Percentiles rank a stretch among this genome's conserved stretches.
Evolutionary conservation across 2,329 filamentous ascomycete species (phyloP).

Genomic region (Exophiala bonariae): DNA sequence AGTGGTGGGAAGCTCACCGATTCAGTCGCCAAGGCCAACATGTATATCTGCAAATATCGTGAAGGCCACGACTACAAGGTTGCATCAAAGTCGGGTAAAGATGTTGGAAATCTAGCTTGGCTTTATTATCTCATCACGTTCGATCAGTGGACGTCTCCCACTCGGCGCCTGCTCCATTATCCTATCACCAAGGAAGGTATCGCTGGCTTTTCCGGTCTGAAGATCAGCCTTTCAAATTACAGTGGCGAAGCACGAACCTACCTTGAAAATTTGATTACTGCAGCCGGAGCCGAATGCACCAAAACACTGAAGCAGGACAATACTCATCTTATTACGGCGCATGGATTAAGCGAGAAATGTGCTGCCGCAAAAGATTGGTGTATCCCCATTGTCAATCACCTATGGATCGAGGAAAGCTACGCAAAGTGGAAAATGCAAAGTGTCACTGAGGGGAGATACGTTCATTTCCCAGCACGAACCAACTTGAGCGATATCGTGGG

Average conservation of each 20-base stretch:
- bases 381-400: conserved; percentile 84
- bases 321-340: conserved; percentile 90
- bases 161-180: conserved; percentile 83
- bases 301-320: conserved; percentile 95
- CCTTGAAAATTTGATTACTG: conserved; percentile 84
- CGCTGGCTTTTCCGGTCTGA: conserved; percentile 72
- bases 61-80: conserved; percentile 75
- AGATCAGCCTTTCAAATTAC: conserved; percentile 93
- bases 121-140: conserved; percentile 87
- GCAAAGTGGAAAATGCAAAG: conserved; percentile 78
- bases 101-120: conserved; percentile 92
- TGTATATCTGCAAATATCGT: conserved; percentile 84
- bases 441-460: conserved; percentile 73
- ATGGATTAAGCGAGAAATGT: conserved; percentile 88
- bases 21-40: conserved; percentile 69
- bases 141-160: conserved; percentile 84
- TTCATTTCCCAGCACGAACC: conserved; percentile 81
- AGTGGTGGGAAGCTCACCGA: conserved; percentile 71
- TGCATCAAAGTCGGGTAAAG: conserved; percentile 74
- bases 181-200: conserved; percentile 76
- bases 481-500: conserved; percentile 93
- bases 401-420: conserved; percentile 98
- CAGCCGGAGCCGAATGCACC: conserved; percentile 83
- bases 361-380: conserved; percentile 90
- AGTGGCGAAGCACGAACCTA: conserved; percentile 91